These are phyloP conservation scores for Sesbania bispinosa DNA, from an alignment of 306 rosid species.

Conservation along the genomic window DNA sequence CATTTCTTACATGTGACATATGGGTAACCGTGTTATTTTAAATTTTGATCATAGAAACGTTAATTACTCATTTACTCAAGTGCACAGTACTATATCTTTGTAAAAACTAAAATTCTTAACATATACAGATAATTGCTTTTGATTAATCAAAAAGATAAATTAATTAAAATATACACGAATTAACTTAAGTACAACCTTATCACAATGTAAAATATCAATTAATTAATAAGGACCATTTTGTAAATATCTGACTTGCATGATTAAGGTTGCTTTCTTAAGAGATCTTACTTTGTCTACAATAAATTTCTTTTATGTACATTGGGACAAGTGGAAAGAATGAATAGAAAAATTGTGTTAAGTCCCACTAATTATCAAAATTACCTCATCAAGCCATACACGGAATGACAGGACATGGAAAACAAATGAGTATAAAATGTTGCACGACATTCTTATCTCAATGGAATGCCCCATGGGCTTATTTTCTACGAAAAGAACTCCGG, in stretches of 20 bases:
- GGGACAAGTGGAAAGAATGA: slow-evolving; percentile 1
- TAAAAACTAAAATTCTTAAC: too few species aligned
- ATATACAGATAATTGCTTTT: neutral
- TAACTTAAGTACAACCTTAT: neutral
- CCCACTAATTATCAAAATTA: neutral
- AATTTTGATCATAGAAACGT: too few species aligned
- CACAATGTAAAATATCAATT: neutral
- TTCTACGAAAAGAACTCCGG: too few species aligned
- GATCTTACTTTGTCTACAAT: neutral
- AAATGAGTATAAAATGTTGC: neutral
- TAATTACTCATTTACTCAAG: too few species aligned
- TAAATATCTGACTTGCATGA: neutral
- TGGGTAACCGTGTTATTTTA: too few species aligned
- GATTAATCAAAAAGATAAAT: neutral
- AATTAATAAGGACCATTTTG: neutral
- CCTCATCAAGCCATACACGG: neutral
- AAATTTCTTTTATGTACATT: neutral
- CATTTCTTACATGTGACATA: too few species aligned
- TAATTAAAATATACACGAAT: neutral
- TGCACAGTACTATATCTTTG: too few species aligned
- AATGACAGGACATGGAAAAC: neutral
- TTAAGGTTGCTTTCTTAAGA: neutral
- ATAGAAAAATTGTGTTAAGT: neutral
- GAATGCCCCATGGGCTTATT: neutral
- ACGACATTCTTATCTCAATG: neutral